phyloP scores from a whole-genome alignment of 805 yeast species.

The Nakazawaea ambrosiae region DNA sequence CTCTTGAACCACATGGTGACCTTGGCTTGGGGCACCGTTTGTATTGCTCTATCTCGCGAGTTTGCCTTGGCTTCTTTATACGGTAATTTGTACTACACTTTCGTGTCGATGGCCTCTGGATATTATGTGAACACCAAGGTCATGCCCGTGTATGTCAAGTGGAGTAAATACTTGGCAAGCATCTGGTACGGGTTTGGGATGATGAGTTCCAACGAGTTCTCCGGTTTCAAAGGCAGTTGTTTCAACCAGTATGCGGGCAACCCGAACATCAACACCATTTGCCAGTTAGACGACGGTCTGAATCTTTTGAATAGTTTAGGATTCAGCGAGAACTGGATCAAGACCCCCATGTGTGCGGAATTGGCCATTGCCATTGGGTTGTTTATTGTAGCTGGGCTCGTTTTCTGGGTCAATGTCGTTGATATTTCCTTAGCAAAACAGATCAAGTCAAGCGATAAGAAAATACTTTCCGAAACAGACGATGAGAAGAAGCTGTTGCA shows the following conservation, averaged over 20 bases:
- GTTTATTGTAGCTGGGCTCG: slow-evolving; percentile 32
- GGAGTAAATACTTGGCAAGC: slow-evolving; percentile 74
- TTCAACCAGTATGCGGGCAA: slow-evolving; percentile 26
- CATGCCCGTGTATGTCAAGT: slow-evolving; percentile 80
- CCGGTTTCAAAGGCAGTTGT: slow-evolving; percentile 56
- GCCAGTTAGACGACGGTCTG: slow-evolving; percentile 47
- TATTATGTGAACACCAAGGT: slow-evolving; percentile 65
- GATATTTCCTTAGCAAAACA: slow-evolving; percentile 37
- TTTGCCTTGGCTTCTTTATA: slow-evolving; percentile 55
- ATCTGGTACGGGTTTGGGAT: slow-evolving; percentile 78
- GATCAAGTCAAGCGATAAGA: not conserved
- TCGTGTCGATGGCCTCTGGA: slow-evolving; percentile 76
- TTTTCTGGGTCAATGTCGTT: slow-evolving; percentile 36
- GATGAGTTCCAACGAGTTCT: slow-evolving; percentile 55
- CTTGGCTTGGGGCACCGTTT: slow-evolving; percentile 44
- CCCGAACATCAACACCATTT: slow-evolving; percentile 24
- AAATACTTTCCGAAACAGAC: not conserved
- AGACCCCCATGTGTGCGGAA: slow-evolving; percentile 47
- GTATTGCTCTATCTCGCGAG: slow-evolving; percentile 52
- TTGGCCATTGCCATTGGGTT: slow-evolving; percentile 49
- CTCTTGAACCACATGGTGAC: slow-evolving; percentile 51
- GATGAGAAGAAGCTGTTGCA: not conserved
- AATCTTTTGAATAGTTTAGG: slow-evolving; percentile 53
- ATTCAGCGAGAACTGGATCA: slow-evolving; percentile 49
- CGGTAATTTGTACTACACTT: slow-evolving; percentile 58